Evolutionary conservation across 148 eudicot species (phyloP).

Genomic region (Cornus suecica): DNA sequence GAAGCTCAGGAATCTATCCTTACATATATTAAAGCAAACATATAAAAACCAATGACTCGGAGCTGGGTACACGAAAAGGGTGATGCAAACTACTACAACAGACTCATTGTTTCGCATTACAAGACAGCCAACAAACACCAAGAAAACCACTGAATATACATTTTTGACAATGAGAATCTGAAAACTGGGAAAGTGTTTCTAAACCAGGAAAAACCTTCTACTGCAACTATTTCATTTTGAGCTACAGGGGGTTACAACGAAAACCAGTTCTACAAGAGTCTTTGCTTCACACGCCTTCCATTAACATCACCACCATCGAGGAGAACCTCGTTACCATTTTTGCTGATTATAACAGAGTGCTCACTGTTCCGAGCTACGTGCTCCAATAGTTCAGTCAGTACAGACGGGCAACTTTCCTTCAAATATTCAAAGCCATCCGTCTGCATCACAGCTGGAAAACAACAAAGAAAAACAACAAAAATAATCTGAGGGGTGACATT

Average conservation of each 20-base stretch:
- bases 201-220: conserved; percentile 1
- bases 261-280: conserved; percentile 21
- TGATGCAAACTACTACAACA: neutral
- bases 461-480: neutral
- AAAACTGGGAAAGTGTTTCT: neutral
- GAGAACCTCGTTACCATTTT: conserved; percentile 40
- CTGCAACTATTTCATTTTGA: neutral
- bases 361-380: conserved; percentile 61
- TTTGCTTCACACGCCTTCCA: conserved; percentile 84
- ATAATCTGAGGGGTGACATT: neutral
- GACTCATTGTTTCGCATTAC: neutral
- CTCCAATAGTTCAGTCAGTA: conserved; percentile 72
- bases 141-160: conserved; percentile 6
- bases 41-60: neutral
- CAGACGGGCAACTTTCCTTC: conserved; percentile 76
- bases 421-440: conserved; percentile 94
- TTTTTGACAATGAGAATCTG: neutral
- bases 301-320: conserved; percentile 69
- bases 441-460: conserved; percentile 89
- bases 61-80: neutral
- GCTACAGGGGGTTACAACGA: too few relatives aligned
- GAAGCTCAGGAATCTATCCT: too few relatives aligned
- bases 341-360: conserved; percentile 46
- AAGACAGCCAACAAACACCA: neutral
- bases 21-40: neutral